A percentile compares a stretch with the other conserved stretches of the same genome.
These are phyloP conservation scores for Knufia petricola DNA, from an alignment of 2,329 filamentous ascomycete species.

Conservation along the genomic window DNA sequence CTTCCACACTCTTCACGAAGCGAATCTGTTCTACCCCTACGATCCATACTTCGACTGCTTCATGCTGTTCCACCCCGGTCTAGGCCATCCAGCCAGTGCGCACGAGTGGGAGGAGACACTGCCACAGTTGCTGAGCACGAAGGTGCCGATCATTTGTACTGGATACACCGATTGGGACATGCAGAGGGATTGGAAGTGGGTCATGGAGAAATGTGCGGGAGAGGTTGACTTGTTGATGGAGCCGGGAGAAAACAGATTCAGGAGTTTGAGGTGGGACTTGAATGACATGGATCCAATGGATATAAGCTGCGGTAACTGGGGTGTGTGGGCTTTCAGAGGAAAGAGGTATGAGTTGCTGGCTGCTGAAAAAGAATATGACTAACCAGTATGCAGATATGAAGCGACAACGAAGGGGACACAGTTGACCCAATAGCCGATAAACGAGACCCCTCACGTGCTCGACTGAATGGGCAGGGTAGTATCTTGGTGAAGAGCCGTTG, in stretches of 20 bases:
- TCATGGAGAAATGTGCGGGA: slow-evolving; percentile 71
- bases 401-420: slow-evolving; percentile 16
- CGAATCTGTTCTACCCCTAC: slow-evolving; percentile 83
- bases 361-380: neutral
- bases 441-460: too few relatives aligned
- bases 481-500: too few relatives aligned
- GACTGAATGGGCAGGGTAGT: too few relatives aligned
- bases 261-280: slow-evolving; percentile 90
- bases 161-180: slow-evolving; percentile 95
- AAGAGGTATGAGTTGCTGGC: slow-evolving; percentile 63
- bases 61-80: slow-evolving; percentile 89
- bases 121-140: slow-evolving; percentile 84
- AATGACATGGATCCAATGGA: slow-evolving; percentile 94
- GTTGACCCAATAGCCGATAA: too few relatives aligned
- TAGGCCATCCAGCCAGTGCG: slow-evolving; percentile 85
- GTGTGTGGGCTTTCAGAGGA: slow-evolving; percentile 90
- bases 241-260: slow-evolving; percentile 87
- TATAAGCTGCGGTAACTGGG: slow-evolving; percentile 93
- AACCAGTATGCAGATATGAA: slow-evolving; percentile 21
- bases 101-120: slow-evolving; percentile 92
- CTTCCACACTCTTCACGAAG: slow-evolving; percentile 90
- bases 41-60: slow-evolving; percentile 99
- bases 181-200: slow-evolving; percentile 84
- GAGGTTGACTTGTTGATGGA: slow-evolving; percentile 89
- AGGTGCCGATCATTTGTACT: slow-evolving; percentile 86